Conservation (phyloP, 306 rosid species). For the Castanea mollissima region DNA sequence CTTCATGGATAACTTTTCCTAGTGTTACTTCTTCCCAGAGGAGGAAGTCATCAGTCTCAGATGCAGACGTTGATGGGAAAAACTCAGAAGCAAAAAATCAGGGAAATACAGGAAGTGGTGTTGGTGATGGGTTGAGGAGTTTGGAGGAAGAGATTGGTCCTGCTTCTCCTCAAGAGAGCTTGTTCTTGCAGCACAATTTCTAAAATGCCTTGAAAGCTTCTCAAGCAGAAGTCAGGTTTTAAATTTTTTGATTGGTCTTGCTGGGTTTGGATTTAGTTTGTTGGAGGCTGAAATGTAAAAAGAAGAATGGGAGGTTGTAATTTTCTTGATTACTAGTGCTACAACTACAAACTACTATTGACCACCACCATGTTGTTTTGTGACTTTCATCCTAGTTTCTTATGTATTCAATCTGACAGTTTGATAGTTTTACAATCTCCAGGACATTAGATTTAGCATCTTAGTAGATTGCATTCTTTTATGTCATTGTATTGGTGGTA, state of each 20-base stretch:
- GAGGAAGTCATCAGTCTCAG: constrained; percentile 86
- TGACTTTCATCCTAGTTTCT: background rate
- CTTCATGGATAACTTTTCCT: constrained; percentile 94
- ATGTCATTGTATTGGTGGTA: background rate
- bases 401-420: constrained; percentile 1
- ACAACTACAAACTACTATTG: background rate
- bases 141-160: constrained; percentile 97
- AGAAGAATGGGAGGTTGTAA: background rate
- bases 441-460: background rate
- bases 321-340: constrained; percentile 1
- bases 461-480: background rate
- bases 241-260: background rate
- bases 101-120: constrained; percentile 45
- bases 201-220: constrained; percentile 11
- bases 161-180: constrained; percentile 83
- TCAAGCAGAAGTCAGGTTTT: constrained; percentile 13
- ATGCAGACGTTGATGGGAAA: constrained; percentile 78
- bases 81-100: constrained; percentile 54
- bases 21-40: constrained; percentile 98
- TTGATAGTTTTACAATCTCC: background rate
- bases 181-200: constrained; percentile 91
- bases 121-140: constrained; percentile 79
- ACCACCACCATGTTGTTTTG: background rate
- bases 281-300: constrained; percentile 7
- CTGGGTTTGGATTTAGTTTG: background rate